Evolutionary conservation across 1,284 basidiomycete species (phyloP), one percentile per base, ranked within the genome.

Genomic region (Cutaneotrichosporon sp.): DNA sequence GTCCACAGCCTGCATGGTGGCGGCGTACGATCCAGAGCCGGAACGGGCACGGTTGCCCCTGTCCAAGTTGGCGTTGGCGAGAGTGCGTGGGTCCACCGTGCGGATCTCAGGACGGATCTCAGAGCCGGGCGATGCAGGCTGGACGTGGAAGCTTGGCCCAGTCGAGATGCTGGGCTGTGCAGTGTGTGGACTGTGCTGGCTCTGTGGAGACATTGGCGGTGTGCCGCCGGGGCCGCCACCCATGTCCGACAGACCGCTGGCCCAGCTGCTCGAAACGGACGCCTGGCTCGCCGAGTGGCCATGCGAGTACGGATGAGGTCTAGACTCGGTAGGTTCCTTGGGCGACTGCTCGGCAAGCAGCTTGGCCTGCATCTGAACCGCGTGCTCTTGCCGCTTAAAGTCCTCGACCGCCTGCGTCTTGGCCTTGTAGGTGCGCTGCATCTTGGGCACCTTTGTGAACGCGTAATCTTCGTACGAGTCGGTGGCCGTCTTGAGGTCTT

Each of bases 371-470:
- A 65, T 66, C 14, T 65, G 64, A 30, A 76, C 66, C 3, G 74
- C 74, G 18, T 65, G 55, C 55, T 75, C 73, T 58, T 76, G 74
- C 13, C 67, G 59, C 44, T 66, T 67, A 44, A 69, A 66, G 34
- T 76, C 74, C 60, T 91, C 90, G 4, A 86, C 83, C 58, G 90
- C 88, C 51, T 85, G 82, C 64, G 85, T 88, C 71, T 89, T 90
- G 75, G 83, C 86, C 13, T 81, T 70, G 68, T 94, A 93, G 30
- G 79, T 75, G 44, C 83, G 80, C 76, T 89, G 90, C 43, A 92
- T 76, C 64, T 84, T 85, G 1, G 88, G 88, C 8, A 92, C 77
- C 17, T 80, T 77, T 51, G 79, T 81, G 65, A 88, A 86, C 12
- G 84, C 84, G 67, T 85, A 90, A 20, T 92, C 89, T 26, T 80